A percentile compares a stretch with the other conserved stretches of the same genome.
Conservation (phyloP, 345 rosid species). For the Salix arbutifolia region DNA sequence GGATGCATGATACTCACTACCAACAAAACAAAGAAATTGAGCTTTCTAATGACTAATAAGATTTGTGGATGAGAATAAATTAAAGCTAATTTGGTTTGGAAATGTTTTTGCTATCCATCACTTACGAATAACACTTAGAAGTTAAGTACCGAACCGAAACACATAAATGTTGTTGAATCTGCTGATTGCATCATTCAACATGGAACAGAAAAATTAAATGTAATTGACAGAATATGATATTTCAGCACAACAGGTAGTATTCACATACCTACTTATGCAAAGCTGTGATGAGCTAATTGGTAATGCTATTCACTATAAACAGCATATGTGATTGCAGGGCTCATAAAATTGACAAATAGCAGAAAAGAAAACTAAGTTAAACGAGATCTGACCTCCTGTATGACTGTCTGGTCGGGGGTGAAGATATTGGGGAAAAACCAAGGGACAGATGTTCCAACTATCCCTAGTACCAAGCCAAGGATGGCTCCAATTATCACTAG, state of each 20-base stretch:
- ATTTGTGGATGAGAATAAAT: background rate
- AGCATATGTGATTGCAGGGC: background rate
- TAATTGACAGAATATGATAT: background rate
- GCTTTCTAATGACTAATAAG: background rate
- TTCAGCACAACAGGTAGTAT: too few species aligned
- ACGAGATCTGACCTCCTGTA: conserved; percentile 45
- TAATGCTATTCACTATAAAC: background rate
- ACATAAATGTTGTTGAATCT: background rate
- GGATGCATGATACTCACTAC: background rate
- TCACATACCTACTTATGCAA: too few species aligned
- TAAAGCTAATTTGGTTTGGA: background rate
- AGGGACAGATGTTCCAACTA: conserved; percentile 59
- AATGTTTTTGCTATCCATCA: background rate
- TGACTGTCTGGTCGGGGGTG: conserved; percentile 60
- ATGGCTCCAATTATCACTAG: conserved; percentile 62
- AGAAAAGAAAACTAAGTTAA: background rate
- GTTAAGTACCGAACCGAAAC: background rate
- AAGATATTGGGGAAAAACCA: conserved; percentile 67
- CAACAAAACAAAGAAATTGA: background rate
- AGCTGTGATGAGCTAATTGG: too few species aligned
- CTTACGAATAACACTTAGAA: background rate
- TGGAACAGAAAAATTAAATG: background rate
- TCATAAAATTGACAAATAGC: background rate
- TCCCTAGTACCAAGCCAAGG: conserved; percentile 53
- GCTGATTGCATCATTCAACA: background rate